Base-by-base conservation (phyloP, 208 protist species). In the Kentomonas sorsogonicus region DNA sequence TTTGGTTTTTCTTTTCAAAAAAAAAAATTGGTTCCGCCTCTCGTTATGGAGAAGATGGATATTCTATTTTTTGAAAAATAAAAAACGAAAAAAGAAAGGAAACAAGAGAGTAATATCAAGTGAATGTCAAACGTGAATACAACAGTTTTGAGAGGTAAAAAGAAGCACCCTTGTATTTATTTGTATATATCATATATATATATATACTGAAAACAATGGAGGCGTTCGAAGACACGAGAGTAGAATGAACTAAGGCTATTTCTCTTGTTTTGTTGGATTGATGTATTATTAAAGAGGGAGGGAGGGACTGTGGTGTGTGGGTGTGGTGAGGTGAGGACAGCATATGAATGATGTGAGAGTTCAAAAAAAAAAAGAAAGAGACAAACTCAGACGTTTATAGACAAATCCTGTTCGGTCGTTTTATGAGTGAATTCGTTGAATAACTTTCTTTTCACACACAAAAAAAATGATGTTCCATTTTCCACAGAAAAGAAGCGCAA, bases 281-380 rank as follows among this genome's bases (percentile, higher is more conserved):
- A 31, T 54, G n/a, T 31, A 54, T 6, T n/a, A n/a, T n/a, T n/a
- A n/a, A n/a, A n/a, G n/a, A n/a, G n/a, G n/a, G n/a, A n/a, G n/a
- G n/a, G n/a, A n/a, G n/a, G n/a, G n/a, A n/a, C n/a, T n/a, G n/a
- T n/a, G n/a, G n/a, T n/a, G n/a, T n/a, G n/a, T n/a, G n/a, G n/a
- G n/a, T n/a, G n/a, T n/a, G n/a, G n/a, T n/a, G n/a, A n/a, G n/a
- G n/a, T n/a, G n/a, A n/a, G n/a, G n/a, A n/a, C n/a, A n/a, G n/a
- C n/a, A 26, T 46, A 26, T 20, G 41, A 26, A 46, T 34, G 2
- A 33, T 39, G 34, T 27, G 23, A 38, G 6, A 26, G 6, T 5
- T 4, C 20, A 46, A 31, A 60, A 27, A 41, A 60, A 48, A 53
- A 26, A 60, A 38, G 27, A 51, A 23, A 51, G 47, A 60, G 29